Conservation (phyloP, 495 filamentous ascomycete genomes). For the Aspergillus biplanus region DNA sequence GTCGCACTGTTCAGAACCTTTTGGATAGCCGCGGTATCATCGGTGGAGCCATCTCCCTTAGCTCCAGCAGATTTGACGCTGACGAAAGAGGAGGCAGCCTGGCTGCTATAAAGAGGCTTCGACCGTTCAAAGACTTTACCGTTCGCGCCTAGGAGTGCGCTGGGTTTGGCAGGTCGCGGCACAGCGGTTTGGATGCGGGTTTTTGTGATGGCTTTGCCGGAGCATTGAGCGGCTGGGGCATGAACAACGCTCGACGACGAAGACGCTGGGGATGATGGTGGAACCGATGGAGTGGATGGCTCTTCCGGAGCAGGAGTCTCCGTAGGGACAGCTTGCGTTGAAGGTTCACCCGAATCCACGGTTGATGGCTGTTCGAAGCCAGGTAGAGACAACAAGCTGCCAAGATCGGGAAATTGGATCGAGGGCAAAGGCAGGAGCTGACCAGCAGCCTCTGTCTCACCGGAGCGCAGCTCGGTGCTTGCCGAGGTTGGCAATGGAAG, state of each 20-base stretch:
- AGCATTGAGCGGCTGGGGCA: conserved; percentile 36
- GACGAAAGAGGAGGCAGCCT: conserved; percentile 56
- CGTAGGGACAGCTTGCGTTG: neutral
- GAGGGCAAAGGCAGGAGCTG: neutral
- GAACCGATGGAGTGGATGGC: conserved; percentile 21
- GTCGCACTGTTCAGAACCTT: conserved; percentile 64
- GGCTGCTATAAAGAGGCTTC: conserved; percentile 67
- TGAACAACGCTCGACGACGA: conserved; percentile 20
- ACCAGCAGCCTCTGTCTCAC: conserved; percentile 16
- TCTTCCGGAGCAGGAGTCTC: neutral
- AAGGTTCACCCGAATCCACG: neutral
- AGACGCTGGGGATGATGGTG: neutral
- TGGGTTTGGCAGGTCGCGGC: conserved; percentile 41
- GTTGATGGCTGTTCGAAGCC: neutral
- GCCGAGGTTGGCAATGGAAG: conserved; percentile 2
- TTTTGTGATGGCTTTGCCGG: conserved; percentile 34
- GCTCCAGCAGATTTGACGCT: conserved; percentile 78
- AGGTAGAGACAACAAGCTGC: neutral
- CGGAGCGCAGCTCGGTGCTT: neutral
- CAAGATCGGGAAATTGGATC: neutral
- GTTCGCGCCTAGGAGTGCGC: conserved; percentile 36
- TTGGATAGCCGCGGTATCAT: conserved; percentile 70
- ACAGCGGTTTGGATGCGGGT: conserved; percentile 45
- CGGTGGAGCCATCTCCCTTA: conserved; percentile 71
- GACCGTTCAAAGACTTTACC: conserved; percentile 65